Evolutionary conservation across 352 stramenopile genomes (phyloP).

Genomic region (Achlya hypogyna): DNA sequence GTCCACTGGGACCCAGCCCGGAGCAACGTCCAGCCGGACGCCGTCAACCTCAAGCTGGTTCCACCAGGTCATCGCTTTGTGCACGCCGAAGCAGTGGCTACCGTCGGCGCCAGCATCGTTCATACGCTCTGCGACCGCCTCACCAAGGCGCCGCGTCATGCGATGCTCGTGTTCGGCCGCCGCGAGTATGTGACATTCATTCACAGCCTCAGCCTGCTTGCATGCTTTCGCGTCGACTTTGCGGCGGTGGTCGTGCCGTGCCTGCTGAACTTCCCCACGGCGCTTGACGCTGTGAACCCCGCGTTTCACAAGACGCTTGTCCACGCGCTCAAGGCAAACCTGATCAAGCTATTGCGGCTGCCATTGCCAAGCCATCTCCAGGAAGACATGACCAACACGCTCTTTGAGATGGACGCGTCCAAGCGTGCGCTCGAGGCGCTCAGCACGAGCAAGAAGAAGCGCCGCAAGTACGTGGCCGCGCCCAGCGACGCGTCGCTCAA

Average conservation of each 20-base stretch:
- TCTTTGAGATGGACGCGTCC: conserved; percentile 59
- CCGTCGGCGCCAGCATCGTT: conserved; percentile 27
- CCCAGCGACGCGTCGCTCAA: conserved; percentile 61
- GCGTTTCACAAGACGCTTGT: conserved; percentile 24
- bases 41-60: conserved; percentile 28
- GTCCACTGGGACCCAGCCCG: conserved; percentile 63
- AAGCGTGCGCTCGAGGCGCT: conserved; percentile 68
- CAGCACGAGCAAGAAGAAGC: conserved; percentile 70
- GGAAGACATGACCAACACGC: conserved; percentile 62
- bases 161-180: conserved; percentile 25
- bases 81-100: conserved; percentile 29
- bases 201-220: conserved; percentile 59
- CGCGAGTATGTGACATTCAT: conserved; percentile 51
- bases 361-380: conserved; percentile 43
- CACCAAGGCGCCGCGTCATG: conserved; percentile 6
- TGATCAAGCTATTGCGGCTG: conserved; percentile 61
- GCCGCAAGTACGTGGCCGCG: conserved; percentile 61
- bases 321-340: conserved; percentile 55
- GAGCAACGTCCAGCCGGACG: conserved; percentile 66
- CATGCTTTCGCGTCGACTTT: conserved; percentile 48
- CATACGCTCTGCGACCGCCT: conserved; percentile 36
- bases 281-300: background rate
- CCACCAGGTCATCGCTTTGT: conserved; percentile 26
- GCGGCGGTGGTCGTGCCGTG: conserved; percentile 42
- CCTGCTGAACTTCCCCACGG: conserved; percentile 28